phyloP scores from a whole-genome alignment of 1,139 yeast species.

The Zygosaccharomyces pseudobailii region DNA sequence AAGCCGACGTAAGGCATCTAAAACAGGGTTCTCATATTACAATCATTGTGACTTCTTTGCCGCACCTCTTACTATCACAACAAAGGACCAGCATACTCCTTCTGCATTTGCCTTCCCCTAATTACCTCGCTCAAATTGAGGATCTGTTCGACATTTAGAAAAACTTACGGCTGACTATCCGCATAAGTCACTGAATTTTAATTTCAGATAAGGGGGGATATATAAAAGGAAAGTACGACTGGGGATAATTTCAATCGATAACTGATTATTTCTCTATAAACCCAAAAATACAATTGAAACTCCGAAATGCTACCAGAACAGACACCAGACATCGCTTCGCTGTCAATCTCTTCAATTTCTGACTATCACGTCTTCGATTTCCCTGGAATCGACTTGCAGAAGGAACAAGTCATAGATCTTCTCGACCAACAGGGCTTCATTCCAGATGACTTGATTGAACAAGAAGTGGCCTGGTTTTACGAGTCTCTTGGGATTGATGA shows the following conservation, averaged over 20 bases:
- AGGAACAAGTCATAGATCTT: constrained; percentile 75
- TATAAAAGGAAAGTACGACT: background rate
- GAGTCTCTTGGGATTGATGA: constrained; percentile 85
- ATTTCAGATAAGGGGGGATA: background rate
- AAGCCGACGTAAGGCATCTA: background rate
- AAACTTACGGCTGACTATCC: background rate
- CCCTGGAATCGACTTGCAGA: constrained; percentile 75
- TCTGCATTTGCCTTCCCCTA: background rate
- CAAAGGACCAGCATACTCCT: background rate
- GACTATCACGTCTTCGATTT: constrained; percentile 77
- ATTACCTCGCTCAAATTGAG: background rate
- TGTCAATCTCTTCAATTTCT: constrained; percentile 39
- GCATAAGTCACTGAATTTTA: background rate
- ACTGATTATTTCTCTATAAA: background rate
- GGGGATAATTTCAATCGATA: background rate
- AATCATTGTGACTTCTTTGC: constrained; percentile 1
- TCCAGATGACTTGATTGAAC: constrained; percentile 80
- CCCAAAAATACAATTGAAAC: background rate
- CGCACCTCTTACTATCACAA: background rate
- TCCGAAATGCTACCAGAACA: constrained; percentile 19
- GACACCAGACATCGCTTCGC: constrained; percentile 37
- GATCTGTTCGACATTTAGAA: background rate
- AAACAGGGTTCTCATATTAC: background rate
- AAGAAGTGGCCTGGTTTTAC: constrained; percentile 88
- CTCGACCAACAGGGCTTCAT: constrained; percentile 82